Base-by-base conservation (phyloP, 345 rosid genomes). In the Linum usitatissimum region DNA sequence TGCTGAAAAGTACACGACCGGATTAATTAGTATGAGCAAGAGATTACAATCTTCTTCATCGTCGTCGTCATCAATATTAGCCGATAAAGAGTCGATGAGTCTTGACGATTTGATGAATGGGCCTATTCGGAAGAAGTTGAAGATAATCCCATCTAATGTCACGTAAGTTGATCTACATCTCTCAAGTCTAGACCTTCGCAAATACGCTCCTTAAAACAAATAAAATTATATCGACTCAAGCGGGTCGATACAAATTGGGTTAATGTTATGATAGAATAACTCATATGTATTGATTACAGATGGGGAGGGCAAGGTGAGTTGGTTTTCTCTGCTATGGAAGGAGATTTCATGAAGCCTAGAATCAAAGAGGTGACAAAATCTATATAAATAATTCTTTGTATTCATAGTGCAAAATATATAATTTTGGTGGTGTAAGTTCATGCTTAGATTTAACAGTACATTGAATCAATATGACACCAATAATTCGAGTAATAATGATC, bases 281-380 rank as follows among this genome's bases (percentile, higher is more conserved):
- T n/a, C 1, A 23, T 23, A 23, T 55, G 5, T n/a, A 12, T 55
- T 15, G 7, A 13, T 31, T 51, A 64, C 49, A 76, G 82, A 57
- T 78, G 79, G 77, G 73, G 61, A 30, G 73, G 64, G 20, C 75
- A 73, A 56, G 3, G 0, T 6, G 18, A 3, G 1, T 8, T 60
- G 69, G 71, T 81, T 60, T 67, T 63, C 48, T 17, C 28, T 13
- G 77, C 73, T 53, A 15, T 76, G 73, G 0, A 0, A 1, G 85
- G 79, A 0, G 79, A 81, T 30, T 73, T 78, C 68, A 78, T 74
- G 82, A 76, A 62, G 57, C 81, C 74, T 6, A 81, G 82, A 66
- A 81, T 78, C 39, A 31, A 65, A 40, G 82, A 80, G 80, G 84
- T 76, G 28, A 66, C 2, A 12, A 17, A 7, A 18, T 30, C 10